Evolutionary conservation across 176 grass and related monocot genomes (phyloP), one percentile per base, ranked within the genome.

Genomic region (Melocanna baccifera): DNA sequence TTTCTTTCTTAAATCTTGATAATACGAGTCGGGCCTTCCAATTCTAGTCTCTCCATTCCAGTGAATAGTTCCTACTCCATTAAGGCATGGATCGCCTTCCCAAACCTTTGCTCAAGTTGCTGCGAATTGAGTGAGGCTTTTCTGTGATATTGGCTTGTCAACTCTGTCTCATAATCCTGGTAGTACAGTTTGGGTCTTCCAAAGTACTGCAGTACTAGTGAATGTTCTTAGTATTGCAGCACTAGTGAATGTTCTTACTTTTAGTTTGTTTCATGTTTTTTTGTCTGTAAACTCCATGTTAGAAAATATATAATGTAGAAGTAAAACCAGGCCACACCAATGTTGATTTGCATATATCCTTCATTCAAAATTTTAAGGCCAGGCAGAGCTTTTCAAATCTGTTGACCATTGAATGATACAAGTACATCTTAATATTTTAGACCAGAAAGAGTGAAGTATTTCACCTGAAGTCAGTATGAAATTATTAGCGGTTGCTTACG

Each of bases 361-460:
- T 64, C 25, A 29, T 47, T 47, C 52, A 56, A 56, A 19, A 19
- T 22, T 22, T 56, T 22, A 56, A 56, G 53, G 53, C 7, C 16
- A 14, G 53, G 52, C 20, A 22, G 20, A 56, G 20, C 7, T 56
- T n/a, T n/a, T 56, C 53, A 56, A 56, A 56, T 22, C 53, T 56
- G 20, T 56, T 56, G 20, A 56, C 53, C 53, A 56, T n/a, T 56
- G 19, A 56, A 22, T 56, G 53, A 59, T 62, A 30, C 30, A 18
- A 23, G n/a, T 30, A 9, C 32, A 85, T 59, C 76, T 79, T 68
- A n/a, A 65, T 66, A 76, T 74, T 61, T 30, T 69, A 61, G 45
- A 12, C 45, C 37, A 74, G 34, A 80, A 62, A 83, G 30, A 42
- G 32, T 65, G 30, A 55, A 57, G 47, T 32, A 36, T 85, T 67